Evolutionary conservation across 352 stramenopile genomes (phyloP).

Genomic region (Phytophthora meadii): DNA sequence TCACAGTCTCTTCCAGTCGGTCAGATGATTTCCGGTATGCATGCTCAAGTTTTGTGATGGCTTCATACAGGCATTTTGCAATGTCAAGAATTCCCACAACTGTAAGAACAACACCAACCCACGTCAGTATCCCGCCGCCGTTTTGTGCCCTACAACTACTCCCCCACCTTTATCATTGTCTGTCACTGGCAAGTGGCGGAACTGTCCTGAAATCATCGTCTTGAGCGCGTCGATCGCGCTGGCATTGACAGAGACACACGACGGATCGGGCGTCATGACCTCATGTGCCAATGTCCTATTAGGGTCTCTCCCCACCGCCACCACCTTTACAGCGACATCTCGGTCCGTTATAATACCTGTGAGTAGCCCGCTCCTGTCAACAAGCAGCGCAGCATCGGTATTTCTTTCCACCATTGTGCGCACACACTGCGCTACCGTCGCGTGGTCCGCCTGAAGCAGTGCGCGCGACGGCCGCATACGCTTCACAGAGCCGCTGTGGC

Average conservation of each 20-base stretch:
- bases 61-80: conserved; percentile 98
- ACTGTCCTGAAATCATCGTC: conserved; percentile 96
- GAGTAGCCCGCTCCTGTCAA: conserved; percentile 87
- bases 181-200: conserved; percentile 96
- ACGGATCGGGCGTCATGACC: conserved; percentile 96
- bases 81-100: conserved; percentile 98
- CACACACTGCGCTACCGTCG: conserved; percentile 78
- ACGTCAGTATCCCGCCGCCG: not conserved
- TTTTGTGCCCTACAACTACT: not conserved
- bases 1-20: conserved; percentile 72
- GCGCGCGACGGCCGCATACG: conserved; percentile 69
- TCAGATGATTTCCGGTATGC: conserved; percentile 81
- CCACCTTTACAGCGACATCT: conserved; percentile 94
- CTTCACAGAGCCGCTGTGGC: conserved; percentile 51
- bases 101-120: conserved; percentile 16
- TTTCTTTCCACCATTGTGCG: conserved; percentile 90
- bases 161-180: conserved; percentile 83
- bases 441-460: conserved; percentile 76
- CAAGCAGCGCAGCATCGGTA: conserved; percentile 93
- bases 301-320: conserved; percentile 88
- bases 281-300: conserved; percentile 79
- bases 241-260: conserved; percentile 93
- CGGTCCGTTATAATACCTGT: conserved; percentile 97
- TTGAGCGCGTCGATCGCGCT: conserved; percentile 96
- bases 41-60: conserved; percentile 96